Percentiles rank a stretch among this genome's conserved stretches.
These are phyloP conservation scores for Ustilago esculenta DNA, from an alignment of 1,284 basidiomycete genomes.

Conservation along the genomic window DNA sequence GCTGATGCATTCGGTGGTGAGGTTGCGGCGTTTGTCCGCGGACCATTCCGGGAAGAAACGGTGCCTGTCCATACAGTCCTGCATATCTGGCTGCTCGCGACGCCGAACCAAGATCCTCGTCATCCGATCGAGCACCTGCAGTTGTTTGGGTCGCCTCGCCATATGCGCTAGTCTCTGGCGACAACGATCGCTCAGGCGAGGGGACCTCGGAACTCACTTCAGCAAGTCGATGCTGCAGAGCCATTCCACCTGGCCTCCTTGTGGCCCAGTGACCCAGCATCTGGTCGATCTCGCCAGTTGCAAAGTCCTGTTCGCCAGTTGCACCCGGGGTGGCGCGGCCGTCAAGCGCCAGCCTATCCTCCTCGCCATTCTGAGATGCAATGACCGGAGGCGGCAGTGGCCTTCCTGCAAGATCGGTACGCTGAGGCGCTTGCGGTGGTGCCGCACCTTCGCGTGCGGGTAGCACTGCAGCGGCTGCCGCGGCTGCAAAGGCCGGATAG, in stretches of 20 bases:
- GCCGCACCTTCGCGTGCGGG: slow-evolving; percentile 23
- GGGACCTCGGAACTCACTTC: slow-evolving; percentile 35
- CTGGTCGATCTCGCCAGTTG: slow-evolving; percentile 57
- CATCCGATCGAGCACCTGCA: slow-evolving; percentile 42
- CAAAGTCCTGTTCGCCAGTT: slow-evolving; percentile 51
- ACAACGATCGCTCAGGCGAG: slow-evolving; percentile 36
- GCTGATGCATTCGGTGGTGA: slow-evolving; percentile 46
- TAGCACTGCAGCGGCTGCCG: slow-evolving; percentile 33
- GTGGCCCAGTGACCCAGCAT: slow-evolving; percentile 54
- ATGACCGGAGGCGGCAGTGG: slow-evolving; percentile 63
- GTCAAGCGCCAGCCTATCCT: slow-evolving; percentile 48
- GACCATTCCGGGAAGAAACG: slow-evolving; percentile 14
- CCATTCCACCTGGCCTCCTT: slow-evolving; percentile 18
- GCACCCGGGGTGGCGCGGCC: slow-evolving; percentile 48
- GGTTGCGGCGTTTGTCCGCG: slow-evolving; percentile 42
- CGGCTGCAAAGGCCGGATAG: slow-evolving; percentile 34
- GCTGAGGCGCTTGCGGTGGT: slow-evolving; percentile 39
- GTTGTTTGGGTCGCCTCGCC: slow-evolving; percentile 20
- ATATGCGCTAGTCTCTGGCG: slow-evolving; percentile 22
- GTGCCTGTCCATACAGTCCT: slow-evolving; percentile 71
- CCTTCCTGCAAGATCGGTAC: slow-evolving; percentile 54
- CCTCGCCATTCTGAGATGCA: slow-evolving; percentile 48
- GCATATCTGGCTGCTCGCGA: slow-evolving; percentile 78
- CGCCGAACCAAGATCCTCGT: slow-evolving; percentile 33
- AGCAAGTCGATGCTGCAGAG: slow-evolving; percentile 33